These are phyloP conservation scores for Penicillium psychrosexuale DNA, from an alignment of 2,329 filamentous ascomycete genomes.

Conservation along the genomic window DNA sequence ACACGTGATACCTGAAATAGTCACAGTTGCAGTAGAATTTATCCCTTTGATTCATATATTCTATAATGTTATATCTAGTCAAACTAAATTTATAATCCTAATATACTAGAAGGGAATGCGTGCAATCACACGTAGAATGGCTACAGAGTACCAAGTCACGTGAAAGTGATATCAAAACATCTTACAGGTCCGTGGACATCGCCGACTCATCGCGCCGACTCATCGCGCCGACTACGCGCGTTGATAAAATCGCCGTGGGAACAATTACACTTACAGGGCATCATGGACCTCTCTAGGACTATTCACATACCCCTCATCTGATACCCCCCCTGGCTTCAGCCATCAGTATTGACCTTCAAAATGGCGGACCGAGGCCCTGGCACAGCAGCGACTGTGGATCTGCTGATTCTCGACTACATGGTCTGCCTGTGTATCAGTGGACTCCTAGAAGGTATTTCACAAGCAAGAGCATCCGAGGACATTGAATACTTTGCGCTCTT, in stretches of 20 bases:
- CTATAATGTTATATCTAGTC: background rate
- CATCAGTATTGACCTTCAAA: background rate
- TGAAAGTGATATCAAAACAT: background rate
- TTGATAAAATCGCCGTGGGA: background rate
- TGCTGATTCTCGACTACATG: slow-evolving; percentile 57
- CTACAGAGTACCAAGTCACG: background rate
- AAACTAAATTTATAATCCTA: background rate
- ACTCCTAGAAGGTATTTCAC: slow-evolving; percentile 36
- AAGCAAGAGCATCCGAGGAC: slow-evolving; percentile 14
- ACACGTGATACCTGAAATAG: background rate
- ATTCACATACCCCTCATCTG: background rate
- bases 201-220: background rate
- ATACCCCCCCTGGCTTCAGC: background rate
- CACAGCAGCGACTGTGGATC: slow-evolving; percentile 49
- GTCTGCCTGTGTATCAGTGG: slow-evolving; percentile 46
- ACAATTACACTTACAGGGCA: background rate
- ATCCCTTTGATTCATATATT: background rate
- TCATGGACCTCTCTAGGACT: background rate
- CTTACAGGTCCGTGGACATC: background rate
- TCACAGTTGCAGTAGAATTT: background rate
- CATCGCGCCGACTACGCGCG: background rate
- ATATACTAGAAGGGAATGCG: background rate
- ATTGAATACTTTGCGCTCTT: slow-evolving; percentile 23
- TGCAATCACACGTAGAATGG: too few relatives aligned
- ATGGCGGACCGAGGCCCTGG: slow-evolving; percentile 17